Percentiles rank a stretch among this genome's conserved stretches.
Evolutionary conservation across 495 filamentous ascomycete genomes (phyloP).

Genomic region (Tuber aestivum): DNA sequence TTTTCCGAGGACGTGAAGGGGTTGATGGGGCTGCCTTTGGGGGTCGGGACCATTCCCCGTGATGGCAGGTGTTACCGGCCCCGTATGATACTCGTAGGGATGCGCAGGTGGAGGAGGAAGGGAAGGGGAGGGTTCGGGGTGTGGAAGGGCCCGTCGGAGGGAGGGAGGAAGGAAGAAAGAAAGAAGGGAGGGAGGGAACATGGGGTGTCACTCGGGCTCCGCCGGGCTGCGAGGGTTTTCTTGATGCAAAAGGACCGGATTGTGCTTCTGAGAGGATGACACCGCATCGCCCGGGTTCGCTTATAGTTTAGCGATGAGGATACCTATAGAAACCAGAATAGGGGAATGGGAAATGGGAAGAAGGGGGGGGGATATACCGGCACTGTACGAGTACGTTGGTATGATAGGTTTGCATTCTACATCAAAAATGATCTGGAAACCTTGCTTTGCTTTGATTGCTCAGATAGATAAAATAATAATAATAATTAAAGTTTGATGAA

Average conservation of each 20-base stretch:
- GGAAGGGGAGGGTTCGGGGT: background rate
- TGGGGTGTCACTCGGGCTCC: background rate
- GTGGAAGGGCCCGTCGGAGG: background rate
- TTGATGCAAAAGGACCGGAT: background rate
- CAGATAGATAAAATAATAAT: no score
- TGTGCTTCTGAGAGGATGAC: background rate
- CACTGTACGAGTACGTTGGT: no score
- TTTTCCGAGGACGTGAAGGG: background rate
- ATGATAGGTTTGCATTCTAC: no score
- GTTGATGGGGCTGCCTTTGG: background rate
- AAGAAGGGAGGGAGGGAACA: background rate
- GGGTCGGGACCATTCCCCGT: background rate
- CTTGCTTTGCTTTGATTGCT: no score
- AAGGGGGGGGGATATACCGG: background rate
- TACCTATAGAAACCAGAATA: background rate
- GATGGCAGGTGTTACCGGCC: background rate
- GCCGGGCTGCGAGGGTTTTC: background rate
- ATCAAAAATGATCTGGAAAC: no score
- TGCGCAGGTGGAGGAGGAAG: background rate
- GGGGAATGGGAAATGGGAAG: background rate
- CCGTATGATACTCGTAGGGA: no score
- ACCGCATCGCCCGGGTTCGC: background rate
- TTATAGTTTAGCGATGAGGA: background rate
- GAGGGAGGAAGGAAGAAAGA: background rate
- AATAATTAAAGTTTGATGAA: no score